A percentile compares a stretch with the other conserved stretches of the same genome.
Conservation (phyloP, 2,329 filamentous ascomycete species). For the Albophoma yamanashiensis region DNA sequence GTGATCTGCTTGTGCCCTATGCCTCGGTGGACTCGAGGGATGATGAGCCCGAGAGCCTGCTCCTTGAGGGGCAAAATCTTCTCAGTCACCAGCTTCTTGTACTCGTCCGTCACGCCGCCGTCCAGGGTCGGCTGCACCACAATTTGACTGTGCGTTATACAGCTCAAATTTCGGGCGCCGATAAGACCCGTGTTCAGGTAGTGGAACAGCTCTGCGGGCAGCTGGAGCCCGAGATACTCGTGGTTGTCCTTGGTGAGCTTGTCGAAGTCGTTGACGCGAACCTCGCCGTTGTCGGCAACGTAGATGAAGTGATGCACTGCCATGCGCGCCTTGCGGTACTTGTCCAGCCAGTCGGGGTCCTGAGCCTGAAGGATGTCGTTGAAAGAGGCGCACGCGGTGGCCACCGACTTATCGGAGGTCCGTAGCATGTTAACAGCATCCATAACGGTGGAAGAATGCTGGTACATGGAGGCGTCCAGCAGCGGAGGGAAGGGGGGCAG, state of each 20-base stretch:
- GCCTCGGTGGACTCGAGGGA: slow-evolving; percentile 70
- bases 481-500: slow-evolving; percentile 71
- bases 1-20: slow-evolving; percentile 71
- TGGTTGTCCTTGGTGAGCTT: slow-evolving; percentile 74
- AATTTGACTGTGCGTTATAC: slow-evolving; percentile 71
- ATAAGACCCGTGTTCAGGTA: slow-evolving; percentile 81
- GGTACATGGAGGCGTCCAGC: slow-evolving; percentile 44
- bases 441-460: slow-evolving; percentile 52
- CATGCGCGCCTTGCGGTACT: slow-evolving; percentile 77
- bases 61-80: slow-evolving; percentile 67
- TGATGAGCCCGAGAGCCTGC: slow-evolving; percentile 66
- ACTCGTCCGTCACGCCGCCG: slow-evolving; percentile 68
- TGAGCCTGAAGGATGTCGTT: slow-evolving; percentile 66
- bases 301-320: slow-evolving; percentile 81
- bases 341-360: slow-evolving; percentile 69
- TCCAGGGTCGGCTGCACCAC: slow-evolving; percentile 77
- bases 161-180: slow-evolving; percentile 67
- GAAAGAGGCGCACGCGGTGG: slow-evolving; percentile 64
- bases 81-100: slow-evolving; percentile 65
- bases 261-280: slow-evolving; percentile 63
- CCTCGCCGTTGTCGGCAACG: slow-evolving; percentile 64
- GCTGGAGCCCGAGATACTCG: slow-evolving; percentile 78
- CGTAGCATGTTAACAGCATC: slow-evolving; percentile 71
- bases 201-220: slow-evolving; percentile 83
- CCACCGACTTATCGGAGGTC: slow-evolving; percentile 57